phyloP scores from a whole-genome alignment of 108 stramenopile genomes.

The Cyclotella distinguenda region DNA sequence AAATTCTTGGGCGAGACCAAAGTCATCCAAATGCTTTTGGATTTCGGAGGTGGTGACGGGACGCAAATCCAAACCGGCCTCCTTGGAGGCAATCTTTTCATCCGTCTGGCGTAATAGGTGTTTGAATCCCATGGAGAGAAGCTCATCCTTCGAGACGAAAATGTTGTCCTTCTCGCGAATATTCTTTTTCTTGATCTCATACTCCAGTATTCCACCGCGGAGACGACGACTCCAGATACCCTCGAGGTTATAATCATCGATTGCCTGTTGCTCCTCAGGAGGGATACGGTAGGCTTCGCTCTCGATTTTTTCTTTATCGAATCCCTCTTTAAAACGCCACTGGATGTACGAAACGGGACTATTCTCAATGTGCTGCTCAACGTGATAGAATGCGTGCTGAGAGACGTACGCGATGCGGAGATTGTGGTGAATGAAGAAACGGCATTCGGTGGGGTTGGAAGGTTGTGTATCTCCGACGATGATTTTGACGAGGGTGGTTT shows the following conservation, averaged over 20 bases:
- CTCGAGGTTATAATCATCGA: constrained; percentile 89
- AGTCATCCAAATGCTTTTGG: constrained; percentile 95
- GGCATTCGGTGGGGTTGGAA: constrained; percentile 67
- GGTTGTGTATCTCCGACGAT: constrained; percentile 92
- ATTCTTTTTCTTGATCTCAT: constrained; percentile 92
- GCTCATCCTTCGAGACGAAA: constrained; percentile 82
- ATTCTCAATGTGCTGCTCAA: constrained; percentile 92
- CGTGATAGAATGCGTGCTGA: constrained; percentile 95
- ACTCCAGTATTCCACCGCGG: constrained; percentile 85
- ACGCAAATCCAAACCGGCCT: constrained; percentile 90
- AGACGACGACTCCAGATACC: constrained; percentile 94
- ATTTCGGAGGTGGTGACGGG: constrained; percentile 91
- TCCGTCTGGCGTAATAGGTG: constrained; percentile 85
- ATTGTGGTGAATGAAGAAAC: constrained; percentile 89
- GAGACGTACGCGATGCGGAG: constrained; percentile 95
- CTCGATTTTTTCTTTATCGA: constrained; percentile 86
- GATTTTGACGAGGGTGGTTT: constrained; percentile 89
- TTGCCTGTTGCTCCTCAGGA: constrained; percentile 89
- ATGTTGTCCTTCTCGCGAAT: constrained; percentile 91
- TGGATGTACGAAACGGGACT: constrained; percentile 93
- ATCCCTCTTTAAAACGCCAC: constrained; percentile 96
- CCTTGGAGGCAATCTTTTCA: constrained; percentile 94
- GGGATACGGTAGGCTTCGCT: constrained; percentile 86
- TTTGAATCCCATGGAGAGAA: constrained; percentile 86
- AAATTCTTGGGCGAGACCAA: constrained; percentile 95